Percentiles rank a stretch among this genome's conserved stretches.
Evolutionary conservation across 129 eudicot genomes (phyloP).

Genomic region (Solidago caesia): DNA sequence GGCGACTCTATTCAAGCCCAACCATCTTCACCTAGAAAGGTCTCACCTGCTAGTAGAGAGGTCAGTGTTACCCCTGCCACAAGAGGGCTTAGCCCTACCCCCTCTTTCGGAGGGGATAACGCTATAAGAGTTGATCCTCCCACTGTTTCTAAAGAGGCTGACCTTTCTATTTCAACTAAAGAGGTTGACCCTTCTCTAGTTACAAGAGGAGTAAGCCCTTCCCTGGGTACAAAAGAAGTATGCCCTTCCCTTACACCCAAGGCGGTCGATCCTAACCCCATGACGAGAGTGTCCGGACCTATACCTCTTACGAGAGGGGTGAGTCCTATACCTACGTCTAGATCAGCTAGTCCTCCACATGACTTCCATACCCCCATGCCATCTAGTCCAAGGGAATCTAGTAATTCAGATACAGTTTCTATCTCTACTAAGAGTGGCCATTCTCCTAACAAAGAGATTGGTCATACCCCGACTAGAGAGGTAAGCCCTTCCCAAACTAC

Average conservation of each 20-base stretch:
- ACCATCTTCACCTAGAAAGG: constrained; percentile 55
- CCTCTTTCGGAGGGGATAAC: constrained; percentile 6
- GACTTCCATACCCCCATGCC: constrained; percentile 2
- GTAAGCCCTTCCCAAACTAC: not conserved
- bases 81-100: constrained; percentile 41
- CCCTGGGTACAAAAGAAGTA: not conserved
- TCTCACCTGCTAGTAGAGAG: constrained; percentile 34
- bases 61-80: constrained; percentile 27
- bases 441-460: not conserved
- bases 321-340: not conserved
- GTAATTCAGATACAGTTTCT: not conserved
- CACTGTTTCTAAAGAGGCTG: not conserved
- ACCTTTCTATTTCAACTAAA: not conserved
- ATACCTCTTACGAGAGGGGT: not conserved
- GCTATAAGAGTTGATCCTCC: not conserved
- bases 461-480: not conserved
- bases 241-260: not conserved
- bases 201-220: constrained; percentile 2
- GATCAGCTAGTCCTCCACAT: constrained; percentile 5
- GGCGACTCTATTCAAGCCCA: constrained; percentile 28
- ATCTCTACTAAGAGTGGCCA: not conserved
- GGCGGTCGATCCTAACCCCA: constrained; percentile 2
- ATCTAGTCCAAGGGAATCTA: constrained; percentile 7
- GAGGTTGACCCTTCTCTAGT: not conserved
- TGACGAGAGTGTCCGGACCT: not conserved